Evolutionary conservation across 768 basidiomycete genomes (phyloP).

Genomic region (Amyloporia xantha): DNA sequence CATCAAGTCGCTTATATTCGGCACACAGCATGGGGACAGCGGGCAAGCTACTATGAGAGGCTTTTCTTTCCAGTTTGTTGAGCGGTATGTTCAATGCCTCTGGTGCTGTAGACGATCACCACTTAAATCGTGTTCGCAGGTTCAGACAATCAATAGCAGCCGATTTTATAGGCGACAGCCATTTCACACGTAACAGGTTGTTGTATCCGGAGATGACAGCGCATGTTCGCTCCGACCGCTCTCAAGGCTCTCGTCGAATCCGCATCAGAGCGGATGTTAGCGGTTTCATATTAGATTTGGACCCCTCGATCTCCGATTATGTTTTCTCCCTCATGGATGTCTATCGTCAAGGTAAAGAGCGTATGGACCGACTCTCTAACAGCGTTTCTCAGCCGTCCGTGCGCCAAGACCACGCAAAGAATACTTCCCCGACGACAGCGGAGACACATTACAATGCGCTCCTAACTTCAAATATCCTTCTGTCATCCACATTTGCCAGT

Average conservation of each 20-base stretch:
- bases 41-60: conserved; percentile 68
- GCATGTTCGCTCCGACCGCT: conserved; percentile 52
- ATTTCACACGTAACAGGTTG: conserved; percentile 64
- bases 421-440: conserved; percentile 1
- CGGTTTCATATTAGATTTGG: conserved; percentile 81
- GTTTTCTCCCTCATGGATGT: conserved; percentile 81
- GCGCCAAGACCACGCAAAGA: conserved; percentile 2
- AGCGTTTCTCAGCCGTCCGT: conserved; percentile 41
- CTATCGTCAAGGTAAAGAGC: conserved; percentile 73
- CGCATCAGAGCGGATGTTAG: conserved; percentile 66
- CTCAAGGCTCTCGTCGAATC: conserved; percentile 43
- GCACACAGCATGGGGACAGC: conserved; percentile 66
- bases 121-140: conserved; percentile 29
- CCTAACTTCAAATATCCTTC: conserved; percentile 54
- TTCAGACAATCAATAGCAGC: conserved; percentile 68
- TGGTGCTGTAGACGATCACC: conserved; percentile 42
- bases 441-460: conserved; percentile 29
- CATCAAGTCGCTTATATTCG: conserved; percentile 68
- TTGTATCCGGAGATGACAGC: conserved; percentile 80
- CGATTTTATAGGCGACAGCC: conserved; percentile 67
- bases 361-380: conserved; percentile 61
- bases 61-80: conserved; percentile 82
- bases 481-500: conserved; percentile 72
- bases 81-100: conserved; percentile 42
- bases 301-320: conserved; percentile 72